Percentiles rank a stretch among this genome's conserved stretches.
These are phyloP conservation scores for Lactifluus volemus DNA, from an alignment of 768 basidiomycete genomes.

Conservation along the genomic window DNA sequence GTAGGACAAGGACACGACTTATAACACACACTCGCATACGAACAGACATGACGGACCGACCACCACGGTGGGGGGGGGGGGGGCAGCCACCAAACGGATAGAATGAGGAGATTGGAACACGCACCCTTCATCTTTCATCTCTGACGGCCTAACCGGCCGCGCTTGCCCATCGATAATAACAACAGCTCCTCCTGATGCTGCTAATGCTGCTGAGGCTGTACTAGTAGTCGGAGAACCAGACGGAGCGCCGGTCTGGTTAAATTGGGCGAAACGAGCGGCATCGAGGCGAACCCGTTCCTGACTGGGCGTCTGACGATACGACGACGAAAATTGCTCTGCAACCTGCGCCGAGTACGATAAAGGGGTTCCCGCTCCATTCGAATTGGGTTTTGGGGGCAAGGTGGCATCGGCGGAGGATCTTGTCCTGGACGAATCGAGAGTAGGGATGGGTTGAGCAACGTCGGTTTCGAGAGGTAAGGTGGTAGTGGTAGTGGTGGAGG, in stretches of 20 bases:
- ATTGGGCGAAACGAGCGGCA: conserved; percentile 10
- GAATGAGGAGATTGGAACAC: conserved; percentile 26
- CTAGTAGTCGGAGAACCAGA: not conserved
- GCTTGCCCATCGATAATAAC: not conserved
- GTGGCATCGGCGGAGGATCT: not conserved
- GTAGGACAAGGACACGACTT: not conserved
- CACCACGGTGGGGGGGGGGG: too few relatives aligned
- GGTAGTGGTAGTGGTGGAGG: too few relatives aligned
- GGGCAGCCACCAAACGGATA: not conserved
- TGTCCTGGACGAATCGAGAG: conserved; percentile 1
- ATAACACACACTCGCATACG: not conserved
- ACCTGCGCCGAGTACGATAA: conserved; percentile 57
- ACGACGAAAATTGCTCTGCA: conserved; percentile 54
- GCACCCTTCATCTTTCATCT: conserved; percentile 99
- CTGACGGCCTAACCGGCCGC: conserved; percentile 69
- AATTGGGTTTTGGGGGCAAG: conserved; percentile 18
- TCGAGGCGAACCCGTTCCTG: conserved; percentile 45
- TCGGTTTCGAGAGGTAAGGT: not conserved
- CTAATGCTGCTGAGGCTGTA: too few relatives aligned
- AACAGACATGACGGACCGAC: too few relatives aligned
- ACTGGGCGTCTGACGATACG: conserved; percentile 56
- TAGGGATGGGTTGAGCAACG: not conserved
- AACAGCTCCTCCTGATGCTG: too few relatives aligned
- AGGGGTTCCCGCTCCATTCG: conserved; percentile 15
- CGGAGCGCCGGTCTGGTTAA: conserved; percentile 4